Base-by-base conservation (phyloP, 2,329 filamentous ascomycete species). In the Sarocladium oryzae region DNA sequence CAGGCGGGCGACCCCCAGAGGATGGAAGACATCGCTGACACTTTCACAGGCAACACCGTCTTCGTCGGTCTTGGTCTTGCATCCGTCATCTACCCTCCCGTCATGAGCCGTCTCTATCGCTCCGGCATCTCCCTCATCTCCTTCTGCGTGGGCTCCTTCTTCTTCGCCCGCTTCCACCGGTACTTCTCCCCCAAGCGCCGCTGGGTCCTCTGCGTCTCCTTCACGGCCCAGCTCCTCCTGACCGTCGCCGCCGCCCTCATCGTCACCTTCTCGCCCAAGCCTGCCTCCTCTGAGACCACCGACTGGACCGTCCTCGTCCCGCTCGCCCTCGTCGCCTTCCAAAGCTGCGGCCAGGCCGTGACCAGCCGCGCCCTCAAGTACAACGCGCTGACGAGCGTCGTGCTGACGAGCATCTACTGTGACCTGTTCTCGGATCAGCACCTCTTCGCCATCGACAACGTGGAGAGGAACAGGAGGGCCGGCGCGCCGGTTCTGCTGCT, bases 391-490 rank as follows among this genome's bases (percentile, higher is more conserved):
- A 90, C 87, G 0, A 89, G 85, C 55, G 87, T 90, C 15, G 88
- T 91, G 2, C 67, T 93, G 53, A 92, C 88, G 1, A 89, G 85
- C 62, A 83, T 88, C 55, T 92, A 91, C 69, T 90, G 86, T 62
- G 88, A 92, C 63, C 62, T 92, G 18, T 89, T 89, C 58, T 86
- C 83, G 1, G 86, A 89, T 52, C 67, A 69, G 28, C 65, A 73
- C 21, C 58, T 81, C 3, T 75, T 80, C 32, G 63, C 65, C 1
- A 45, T 61, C 8, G 55, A 62, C 36, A 80, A 80, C 53, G 63
- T 63, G 5, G 76, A 79, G 61, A 63, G 77, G 28, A 79, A 81
- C 56, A 69, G 75, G 18, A 65, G 78, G 40, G 61, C 73, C 2
- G 73, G 66, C 0, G 78, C 78, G 1, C 77, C 77, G 2, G 48